These are phyloP conservation scores for Parietaria judaica DNA, from an alignment of 306 rosid genomes.

Conservation along the genomic window DNA sequence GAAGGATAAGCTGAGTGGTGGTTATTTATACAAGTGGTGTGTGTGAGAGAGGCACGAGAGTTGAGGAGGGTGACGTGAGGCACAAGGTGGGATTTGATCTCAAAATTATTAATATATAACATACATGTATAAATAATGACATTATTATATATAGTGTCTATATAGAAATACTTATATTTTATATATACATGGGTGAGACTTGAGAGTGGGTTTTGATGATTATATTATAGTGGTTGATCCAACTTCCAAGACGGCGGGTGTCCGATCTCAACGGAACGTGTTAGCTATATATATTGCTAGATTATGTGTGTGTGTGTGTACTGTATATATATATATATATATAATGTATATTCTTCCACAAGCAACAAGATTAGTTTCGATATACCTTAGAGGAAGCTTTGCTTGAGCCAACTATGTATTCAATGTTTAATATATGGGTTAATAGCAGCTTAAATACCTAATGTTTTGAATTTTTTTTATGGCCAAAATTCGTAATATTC, in stretches of 20 bases:
- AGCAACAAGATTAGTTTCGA: constrained; percentile 23
- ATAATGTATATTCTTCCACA: not conserved
- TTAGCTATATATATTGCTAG: not conserved
- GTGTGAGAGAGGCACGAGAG: constrained; percentile 11
- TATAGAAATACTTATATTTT: not conserved
- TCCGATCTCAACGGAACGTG: constrained; percentile 34
- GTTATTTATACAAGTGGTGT: constrained; percentile 36
- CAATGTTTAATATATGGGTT: too few relatives aligned
- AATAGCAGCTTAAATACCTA: too few relatives aligned
- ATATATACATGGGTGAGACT: not conserved
- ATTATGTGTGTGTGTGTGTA: not conserved
- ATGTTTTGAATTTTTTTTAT: too few relatives aligned
- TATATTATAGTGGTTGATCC: not conserved
- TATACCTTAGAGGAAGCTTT: not conserved
- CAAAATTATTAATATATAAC: not conserved
- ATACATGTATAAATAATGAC: not conserved
- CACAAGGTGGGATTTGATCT: constrained; percentile 30
- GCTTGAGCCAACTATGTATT: constrained; percentile 7
- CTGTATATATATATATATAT: not conserved
- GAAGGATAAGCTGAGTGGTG: constrained; percentile 18
- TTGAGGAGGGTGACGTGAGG: constrained; percentile 31
- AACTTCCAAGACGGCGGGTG: constrained; percentile 29
- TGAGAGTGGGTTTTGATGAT: not conserved
- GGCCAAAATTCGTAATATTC: too few relatives aligned
- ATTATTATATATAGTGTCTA: not conserved